A percentile compares a stretch with the other conserved stretches of the same genome.
Evolutionary conservation across 805 yeast species (phyloP).

Genomic region (Pichia nanzhaoensis): DNA sequence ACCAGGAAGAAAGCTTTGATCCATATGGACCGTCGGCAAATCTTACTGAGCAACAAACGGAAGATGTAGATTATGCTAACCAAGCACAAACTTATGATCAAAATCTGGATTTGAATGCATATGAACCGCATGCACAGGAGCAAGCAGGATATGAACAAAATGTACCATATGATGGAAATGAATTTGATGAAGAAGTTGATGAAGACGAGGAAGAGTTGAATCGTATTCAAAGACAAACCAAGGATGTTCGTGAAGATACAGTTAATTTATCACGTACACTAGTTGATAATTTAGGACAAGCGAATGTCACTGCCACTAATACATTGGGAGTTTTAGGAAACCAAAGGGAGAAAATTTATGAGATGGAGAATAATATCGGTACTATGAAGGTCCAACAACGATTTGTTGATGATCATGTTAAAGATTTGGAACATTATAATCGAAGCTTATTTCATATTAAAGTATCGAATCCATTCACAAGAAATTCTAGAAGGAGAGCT

Average conservation of each 20-base stretch:
- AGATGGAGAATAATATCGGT: slow-evolving; percentile 58
- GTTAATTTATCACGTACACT: slow-evolving; percentile 82
- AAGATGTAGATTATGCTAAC: too few species aligned
- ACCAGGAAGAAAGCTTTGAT: slow-evolving; percentile 14
- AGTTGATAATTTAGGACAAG: slow-evolving; percentile 60
- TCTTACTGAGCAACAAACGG: slow-evolving; percentile 2
- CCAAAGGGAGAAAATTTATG: slow-evolving; percentile 82
- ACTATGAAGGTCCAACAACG: slow-evolving; percentile 75
- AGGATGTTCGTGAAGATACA: slow-evolving; percentile 61
- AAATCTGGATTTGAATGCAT: slow-evolving; percentile 25
- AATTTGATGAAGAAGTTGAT: slow-evolving; percentile 48
- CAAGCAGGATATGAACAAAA: slow-evolving; percentile 14
- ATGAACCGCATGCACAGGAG: slow-evolving; percentile 18
- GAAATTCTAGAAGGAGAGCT: slow-evolving; percentile 64
- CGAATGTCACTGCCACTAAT: slow-evolving; percentile 69
- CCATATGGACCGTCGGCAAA: slow-evolving; percentile 23
- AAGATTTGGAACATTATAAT: slow-evolving; percentile 70
- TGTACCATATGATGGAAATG: slow-evolving; percentile 22
- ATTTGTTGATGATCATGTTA: slow-evolving; percentile 76
- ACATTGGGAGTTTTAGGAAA: slow-evolving; percentile 89
- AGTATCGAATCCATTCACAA: slow-evolving; percentile 83
- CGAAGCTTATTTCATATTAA: slow-evolving; percentile 76
- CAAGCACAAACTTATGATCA: slow-evolving; percentile 7
- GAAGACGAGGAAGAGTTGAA: slow-evolving; percentile 85
- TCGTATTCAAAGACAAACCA: slow-evolving; percentile 73